Evolutionary conservation across 768 basidiomycete genomes (phyloP), one percentile per base, ranked within the genome.

Genomic region (Pluteus cervinus): DNA sequence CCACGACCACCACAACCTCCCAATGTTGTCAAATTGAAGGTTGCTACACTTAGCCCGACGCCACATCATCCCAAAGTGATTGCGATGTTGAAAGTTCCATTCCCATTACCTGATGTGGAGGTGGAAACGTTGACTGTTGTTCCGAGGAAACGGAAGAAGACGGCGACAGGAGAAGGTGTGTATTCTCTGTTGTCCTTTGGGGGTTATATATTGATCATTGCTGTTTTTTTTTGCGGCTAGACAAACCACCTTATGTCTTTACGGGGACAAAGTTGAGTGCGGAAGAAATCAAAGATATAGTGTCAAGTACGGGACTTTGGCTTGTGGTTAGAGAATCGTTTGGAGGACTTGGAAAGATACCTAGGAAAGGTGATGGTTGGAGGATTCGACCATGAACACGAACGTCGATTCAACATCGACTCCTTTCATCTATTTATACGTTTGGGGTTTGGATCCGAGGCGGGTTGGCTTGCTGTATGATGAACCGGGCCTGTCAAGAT

Each of bases 51-150:
- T 23, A 80, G 80, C 9, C 93, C 93, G 16, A 90, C 90, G 6
- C 93, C 92, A 16, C 92, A 98, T 55, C 93, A 98, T 58, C 93
- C 93, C 7, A 91, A 93, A 55, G 85, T 97, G 15, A 85, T 98
- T 29, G 84, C 81, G 24, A 79, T 92, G 63, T 71, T 97, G 48
- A 91, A 91, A 57, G 76, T 94, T 36, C 90, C 93, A 17, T 92
- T 85, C 62, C 84, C 88, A 0, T 71, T 96, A 1, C 83, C 89
- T 0, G 84, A 92, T 41, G 68, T 96, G 14, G 78, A 84, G 45
- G 69, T 93, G 15, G 79, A 84, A 49, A 61, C 56, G 33, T 63
- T 81, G 62, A 55, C 56, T 9, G 58, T 79, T 16, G 63, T 74
- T 23, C n/a, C n/a, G n/a, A n/a, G n/a, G n/a, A n/a, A n/a, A n/a